phyloP scores from a whole-genome alignment of 2,329 filamentous ascomycete genomes.

The Ramularia endophylla region DNA sequence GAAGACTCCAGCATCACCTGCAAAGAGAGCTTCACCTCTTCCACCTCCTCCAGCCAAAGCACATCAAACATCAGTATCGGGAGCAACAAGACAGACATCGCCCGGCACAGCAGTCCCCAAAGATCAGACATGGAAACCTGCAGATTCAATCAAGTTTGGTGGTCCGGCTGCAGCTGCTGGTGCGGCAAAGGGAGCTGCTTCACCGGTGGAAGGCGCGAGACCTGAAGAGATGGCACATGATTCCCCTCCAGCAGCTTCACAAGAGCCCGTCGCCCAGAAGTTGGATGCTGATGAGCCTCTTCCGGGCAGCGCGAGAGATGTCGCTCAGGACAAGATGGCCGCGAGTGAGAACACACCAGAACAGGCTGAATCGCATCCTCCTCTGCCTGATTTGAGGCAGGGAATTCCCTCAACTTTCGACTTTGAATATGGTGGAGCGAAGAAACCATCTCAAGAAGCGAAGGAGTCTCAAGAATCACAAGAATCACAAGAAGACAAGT shows the following conservation, averaged over 20 bases:
- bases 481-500: constrained; percentile 25
- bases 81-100: constrained; percentile 27
- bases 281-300: constrained; percentile 24
- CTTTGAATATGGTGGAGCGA: constrained; percentile 55
- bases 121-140: constrained; percentile 37
- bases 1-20: constrained; percentile 14
- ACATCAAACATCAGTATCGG: constrained; percentile 13
- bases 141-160: constrained; percentile 36
- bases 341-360: constrained; percentile 23
- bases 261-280: constrained; percentile 28
- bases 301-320: constrained; percentile 21
- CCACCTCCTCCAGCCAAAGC: constrained; percentile 15
- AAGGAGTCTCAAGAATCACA: no score
- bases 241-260: constrained; percentile 12
- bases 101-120: constrained; percentile 28
- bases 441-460: constrained; percentile 4
- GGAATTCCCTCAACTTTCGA: constrained; percentile 89
- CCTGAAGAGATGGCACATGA: constrained; percentile 29
- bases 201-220: constrained; percentile 28
- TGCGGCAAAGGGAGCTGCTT: constrained; percentile 13
- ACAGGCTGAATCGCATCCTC: constrained; percentile 23
- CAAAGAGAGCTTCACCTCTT: constrained; percentile 8
- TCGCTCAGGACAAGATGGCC: constrained; percentile 24
- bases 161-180: constrained; percentile 19
- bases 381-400: constrained; percentile 85